Evolutionary conservation across 2,329 filamentous ascomycete species (phyloP).

Genomic region (Ceratocystiopsis minuta): DNA sequence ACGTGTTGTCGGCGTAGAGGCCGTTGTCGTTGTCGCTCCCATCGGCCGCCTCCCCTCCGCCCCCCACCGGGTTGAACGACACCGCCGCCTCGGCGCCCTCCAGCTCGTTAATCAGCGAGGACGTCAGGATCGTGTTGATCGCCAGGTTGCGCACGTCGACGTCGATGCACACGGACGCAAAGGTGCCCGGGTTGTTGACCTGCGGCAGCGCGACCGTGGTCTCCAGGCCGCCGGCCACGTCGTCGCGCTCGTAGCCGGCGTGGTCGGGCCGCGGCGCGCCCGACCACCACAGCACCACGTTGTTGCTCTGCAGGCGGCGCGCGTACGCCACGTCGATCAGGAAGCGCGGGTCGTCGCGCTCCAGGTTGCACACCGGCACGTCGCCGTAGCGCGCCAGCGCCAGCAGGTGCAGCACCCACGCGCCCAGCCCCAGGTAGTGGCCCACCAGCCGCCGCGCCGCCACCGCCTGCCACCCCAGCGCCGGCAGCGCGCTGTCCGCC

Average conservation of each 20-base stretch:
- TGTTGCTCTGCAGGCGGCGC: conserved; percentile 71
- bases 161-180: conserved; percentile 91
- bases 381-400: conserved; percentile 83
- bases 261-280: conserved; percentile 74
- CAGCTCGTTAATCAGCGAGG: conserved; percentile 88
- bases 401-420: conserved; percentile 79
- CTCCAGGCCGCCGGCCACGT: conserved; percentile 67
- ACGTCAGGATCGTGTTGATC: conserved; percentile 95
- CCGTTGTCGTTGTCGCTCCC: conserved; percentile 39
- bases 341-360: conserved; percentile 84
- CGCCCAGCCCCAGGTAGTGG: conserved; percentile 82
- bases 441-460: conserved; percentile 71
- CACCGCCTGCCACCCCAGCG: conserved; percentile 83
- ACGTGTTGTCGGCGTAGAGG: conserved; percentile 73
- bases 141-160: conserved; percentile 83
- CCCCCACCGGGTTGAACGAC: conserved; percentile 50
- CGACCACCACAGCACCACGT: conserved; percentile 96
- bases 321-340: conserved; percentile 94
- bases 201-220: conserved; percentile 69
- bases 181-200: conserved; percentile 84
- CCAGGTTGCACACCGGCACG: conserved; percentile 85
- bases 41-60: conserved; percentile 18
- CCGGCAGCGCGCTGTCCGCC: conserved; percentile 71
- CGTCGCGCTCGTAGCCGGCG: conserved; percentile 86
- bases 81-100: conserved; percentile 78